These are phyloP conservation scores for Penstemon newberryi DNA, from an alignment of 257 asterid species.

Conservation along the genomic window DNA sequence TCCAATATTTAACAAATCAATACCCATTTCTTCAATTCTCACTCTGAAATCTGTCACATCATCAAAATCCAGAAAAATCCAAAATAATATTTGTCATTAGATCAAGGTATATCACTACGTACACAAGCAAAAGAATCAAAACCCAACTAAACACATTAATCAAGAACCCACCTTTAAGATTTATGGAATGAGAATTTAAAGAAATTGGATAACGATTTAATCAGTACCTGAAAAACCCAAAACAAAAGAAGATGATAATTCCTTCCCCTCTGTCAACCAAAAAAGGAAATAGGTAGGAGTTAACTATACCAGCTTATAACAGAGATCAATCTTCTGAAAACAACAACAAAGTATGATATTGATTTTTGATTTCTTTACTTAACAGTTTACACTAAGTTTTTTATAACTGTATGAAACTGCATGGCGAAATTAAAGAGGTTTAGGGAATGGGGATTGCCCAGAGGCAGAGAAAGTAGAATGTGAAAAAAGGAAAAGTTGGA, in stretches of 20 bases:
- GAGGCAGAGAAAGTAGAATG: no score
- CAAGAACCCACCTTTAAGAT: constrained; percentile 32
- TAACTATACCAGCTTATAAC: constrained; percentile 28
- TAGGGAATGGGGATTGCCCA: no score
- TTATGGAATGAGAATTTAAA: constrained; percentile 18
- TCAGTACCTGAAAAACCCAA: constrained; percentile 34
- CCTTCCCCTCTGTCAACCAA: neutral
- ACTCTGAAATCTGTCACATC: constrained; percentile 38
- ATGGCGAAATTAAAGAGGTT: no score
- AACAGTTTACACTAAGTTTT: no score
- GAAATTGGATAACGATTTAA: constrained; percentile 25
- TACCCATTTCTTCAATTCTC: constrained; percentile 31
- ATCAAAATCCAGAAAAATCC: constrained; percentile 32
- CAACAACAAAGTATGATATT: no score
- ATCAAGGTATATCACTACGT: constrained; percentile 30
- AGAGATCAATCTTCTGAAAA: constrained; percentile 22
- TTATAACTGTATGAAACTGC: no score
- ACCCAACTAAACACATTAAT: constrained; percentile 12
- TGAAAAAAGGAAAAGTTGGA: no score
- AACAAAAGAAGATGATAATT: constrained; percentile 18
- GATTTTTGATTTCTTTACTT: no score
- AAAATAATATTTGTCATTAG: constrained; percentile 18
- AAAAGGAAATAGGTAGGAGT: neutral
- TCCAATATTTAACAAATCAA: constrained; percentile 45
- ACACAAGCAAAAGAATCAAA: constrained; percentile 23